phyloP scores from a whole-genome alignment of 768 basidiomycete species.

The Lenzites betulinus region DNA sequence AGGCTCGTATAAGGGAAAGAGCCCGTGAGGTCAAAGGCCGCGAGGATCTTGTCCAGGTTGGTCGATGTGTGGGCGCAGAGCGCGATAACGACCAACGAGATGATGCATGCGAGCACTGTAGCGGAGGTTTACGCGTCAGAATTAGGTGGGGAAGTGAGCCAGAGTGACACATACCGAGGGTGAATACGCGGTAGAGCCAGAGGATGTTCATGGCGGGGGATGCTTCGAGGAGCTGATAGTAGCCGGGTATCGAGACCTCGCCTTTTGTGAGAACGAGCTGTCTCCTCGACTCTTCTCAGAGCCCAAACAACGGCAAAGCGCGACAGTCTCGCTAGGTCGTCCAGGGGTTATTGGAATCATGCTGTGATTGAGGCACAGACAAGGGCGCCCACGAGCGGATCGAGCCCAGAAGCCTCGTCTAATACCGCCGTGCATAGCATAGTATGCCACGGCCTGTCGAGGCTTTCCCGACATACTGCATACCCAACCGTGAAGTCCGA shows the following conservation, averaged over 20 bases:
- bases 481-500: too few species aligned
- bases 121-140: not conserved
- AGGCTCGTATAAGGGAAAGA: not conserved
- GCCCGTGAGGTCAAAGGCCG: not conserved
- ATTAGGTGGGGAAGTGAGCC: not conserved
- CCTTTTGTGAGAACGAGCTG: not conserved
- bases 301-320: too few species aligned
- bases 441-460: too few species aligned
- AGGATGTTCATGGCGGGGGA: slow-evolving; percentile 6
- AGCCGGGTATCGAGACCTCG: not conserved
- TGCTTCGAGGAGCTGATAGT: not conserved
- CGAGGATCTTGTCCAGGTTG: slow-evolving; percentile 2
- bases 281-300: too few species aligned
- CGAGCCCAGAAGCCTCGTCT: too few species aligned
- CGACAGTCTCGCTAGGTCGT: not conserved
- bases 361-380: too few species aligned
- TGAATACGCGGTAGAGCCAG: slow-evolving; percentile 9
- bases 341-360: not conserved
- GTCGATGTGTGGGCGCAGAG: slow-evolving; percentile 11
- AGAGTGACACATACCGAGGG: not conserved
- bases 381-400: too few species aligned
- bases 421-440: too few species aligned
- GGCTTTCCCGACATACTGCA: too few species aligned
- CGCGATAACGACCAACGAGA: slow-evolving; percentile 3
- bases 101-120: not conserved